Conservation (phyloP, 495 filamentous ascomycete genomes). For the Symbiotaphrina buchneri region DNA sequence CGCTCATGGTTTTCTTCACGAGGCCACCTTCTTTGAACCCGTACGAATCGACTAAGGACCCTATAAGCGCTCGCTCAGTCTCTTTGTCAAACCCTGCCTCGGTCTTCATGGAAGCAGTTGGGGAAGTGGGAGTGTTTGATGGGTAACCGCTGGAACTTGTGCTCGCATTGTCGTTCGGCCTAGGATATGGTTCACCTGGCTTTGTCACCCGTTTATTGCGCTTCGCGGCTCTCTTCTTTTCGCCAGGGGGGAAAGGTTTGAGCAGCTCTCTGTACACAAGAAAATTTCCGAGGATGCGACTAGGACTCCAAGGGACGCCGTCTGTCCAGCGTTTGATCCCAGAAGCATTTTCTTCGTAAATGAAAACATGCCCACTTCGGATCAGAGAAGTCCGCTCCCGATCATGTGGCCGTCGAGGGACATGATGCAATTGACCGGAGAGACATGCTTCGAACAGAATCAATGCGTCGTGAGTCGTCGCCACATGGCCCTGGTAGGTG, state of each 20-base stretch:
- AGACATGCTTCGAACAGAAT: slow-evolving; percentile 57
- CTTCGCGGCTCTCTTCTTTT: slow-evolving; percentile 76
- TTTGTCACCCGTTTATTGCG: slow-evolving; percentile 21
- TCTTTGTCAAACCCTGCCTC: slow-evolving; percentile 19
- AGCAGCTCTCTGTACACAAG: slow-evolving; percentile 77
- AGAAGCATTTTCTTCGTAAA: slow-evolving; percentile 74
- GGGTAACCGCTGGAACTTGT: slow-evolving; percentile 8
- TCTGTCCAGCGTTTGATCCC: slow-evolving; percentile 93
- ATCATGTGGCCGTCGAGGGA: slow-evolving; percentile 68
- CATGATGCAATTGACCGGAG: slow-evolving; percentile 40
- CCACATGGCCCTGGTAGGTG: slow-evolving; percentile 44
- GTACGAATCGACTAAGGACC: slow-evolving; percentile 71
- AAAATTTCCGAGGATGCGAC: slow-evolving; percentile 72
- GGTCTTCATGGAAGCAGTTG: slow-evolving; percentile 3
- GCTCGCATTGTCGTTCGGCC: slow-evolving; percentile 13
- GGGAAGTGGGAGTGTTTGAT: background rate
- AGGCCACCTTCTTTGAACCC: slow-evolving; percentile 66
- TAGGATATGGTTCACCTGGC: slow-evolving; percentile 28
- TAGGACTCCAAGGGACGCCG: slow-evolving; percentile 73
- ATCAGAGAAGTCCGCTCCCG: slow-evolving; percentile 53
- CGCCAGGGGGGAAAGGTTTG: slow-evolving; percentile 60
- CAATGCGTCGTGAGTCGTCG: slow-evolving; percentile 50
- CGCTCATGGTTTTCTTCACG: slow-evolving; percentile 81
- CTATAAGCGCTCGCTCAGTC: slow-evolving; percentile 46
- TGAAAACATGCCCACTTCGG: slow-evolving; percentile 64